phyloP scores from a whole-genome alignment of 257 asterid genomes.

The Jasminum sambac region DNA sequence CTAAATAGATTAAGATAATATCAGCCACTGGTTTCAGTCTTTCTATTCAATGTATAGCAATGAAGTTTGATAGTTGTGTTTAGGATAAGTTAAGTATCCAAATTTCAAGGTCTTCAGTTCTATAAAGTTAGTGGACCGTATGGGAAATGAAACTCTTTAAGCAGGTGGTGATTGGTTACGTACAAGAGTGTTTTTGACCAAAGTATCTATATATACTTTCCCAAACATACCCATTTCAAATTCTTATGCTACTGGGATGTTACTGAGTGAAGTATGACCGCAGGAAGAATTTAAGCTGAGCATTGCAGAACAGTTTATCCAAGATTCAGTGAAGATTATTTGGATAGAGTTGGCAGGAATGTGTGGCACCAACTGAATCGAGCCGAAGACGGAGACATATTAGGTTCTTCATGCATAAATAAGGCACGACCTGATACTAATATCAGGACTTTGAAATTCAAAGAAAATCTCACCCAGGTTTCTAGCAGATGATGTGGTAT shows the following conservation, averaged over 20 bases:
- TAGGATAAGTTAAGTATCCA: background rate
- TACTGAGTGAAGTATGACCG: background rate
- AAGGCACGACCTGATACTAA: conserved; percentile 11
- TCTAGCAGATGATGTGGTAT: conserved; percentile 78
- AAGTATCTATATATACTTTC: no score
- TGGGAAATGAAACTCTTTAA: background rate
- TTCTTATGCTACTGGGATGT: background rate
- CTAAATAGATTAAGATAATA: background rate
- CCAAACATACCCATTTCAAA: background rate
- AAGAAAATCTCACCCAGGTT: conserved; percentile 49
- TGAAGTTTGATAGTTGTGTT: background rate
- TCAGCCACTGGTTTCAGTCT: background rate
- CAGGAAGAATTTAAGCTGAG: background rate
- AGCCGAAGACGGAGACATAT: background rate
- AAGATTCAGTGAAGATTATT: background rate
- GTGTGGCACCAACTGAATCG: background rate
- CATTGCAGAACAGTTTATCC: conserved; percentile 2
- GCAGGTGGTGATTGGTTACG: background rate
- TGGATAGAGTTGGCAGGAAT: background rate
- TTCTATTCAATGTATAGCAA: background rate
- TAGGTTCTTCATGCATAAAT: background rate
- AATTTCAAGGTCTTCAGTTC: background rate
- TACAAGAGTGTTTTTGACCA: background rate
- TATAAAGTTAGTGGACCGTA: background rate
- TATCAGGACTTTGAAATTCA: conserved; percentile 9